Evolutionary conservation across 108 stramenopile genomes (phyloP).

Genomic region (Skeletonema potamos): DNA sequence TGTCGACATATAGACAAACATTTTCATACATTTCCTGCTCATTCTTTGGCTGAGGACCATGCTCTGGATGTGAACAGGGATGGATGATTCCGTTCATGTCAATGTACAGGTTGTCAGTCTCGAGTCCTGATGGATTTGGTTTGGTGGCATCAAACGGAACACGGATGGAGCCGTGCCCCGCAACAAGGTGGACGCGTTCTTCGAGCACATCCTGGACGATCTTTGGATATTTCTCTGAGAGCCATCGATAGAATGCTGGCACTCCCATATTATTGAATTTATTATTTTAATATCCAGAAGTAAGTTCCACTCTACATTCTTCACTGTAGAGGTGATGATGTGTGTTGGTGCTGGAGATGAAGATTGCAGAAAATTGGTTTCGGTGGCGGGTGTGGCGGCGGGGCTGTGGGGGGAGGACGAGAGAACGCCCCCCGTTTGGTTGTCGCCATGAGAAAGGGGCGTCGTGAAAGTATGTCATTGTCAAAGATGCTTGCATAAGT

Average conservation of each 20-base stretch:
- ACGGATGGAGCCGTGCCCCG: slow-evolving; percentile 54
- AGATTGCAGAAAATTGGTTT: too few species aligned
- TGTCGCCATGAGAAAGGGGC: too few species aligned
- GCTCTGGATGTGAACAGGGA: slow-evolving; percentile 97
- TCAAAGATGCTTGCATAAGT: too few species aligned
- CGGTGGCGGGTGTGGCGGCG: too few species aligned
- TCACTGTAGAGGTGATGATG: too few species aligned
- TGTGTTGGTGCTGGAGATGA: too few species aligned
- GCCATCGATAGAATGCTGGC: slow-evolving; percentile 99
- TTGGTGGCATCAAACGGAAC: slow-evolving; percentile 83
- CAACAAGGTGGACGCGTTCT: slow-evolving; percentile 80
- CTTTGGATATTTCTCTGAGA: slow-evolving; percentile 98
- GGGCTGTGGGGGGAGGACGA: too few species aligned
- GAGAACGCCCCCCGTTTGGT: too few species aligned
- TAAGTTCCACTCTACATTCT: too few species aligned
- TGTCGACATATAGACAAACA: slow-evolving; percentile 90
- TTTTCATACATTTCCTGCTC: slow-evolving; percentile 99
- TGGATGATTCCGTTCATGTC: slow-evolving; percentile 99
- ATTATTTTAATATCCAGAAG: too few species aligned
- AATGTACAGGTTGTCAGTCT: slow-evolving; percentile 96
- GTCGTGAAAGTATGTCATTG: too few species aligned
- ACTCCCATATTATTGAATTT: slow-evolving; percentile 82
- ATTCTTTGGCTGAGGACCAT: slow-evolving; percentile 84
- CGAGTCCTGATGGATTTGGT: slow-evolving; percentile 90
- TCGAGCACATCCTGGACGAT: slow-evolving; percentile 92